Base-by-base conservation (phyloP, 148 eudicot species). In the Suaeda aralocaspica region DNA sequence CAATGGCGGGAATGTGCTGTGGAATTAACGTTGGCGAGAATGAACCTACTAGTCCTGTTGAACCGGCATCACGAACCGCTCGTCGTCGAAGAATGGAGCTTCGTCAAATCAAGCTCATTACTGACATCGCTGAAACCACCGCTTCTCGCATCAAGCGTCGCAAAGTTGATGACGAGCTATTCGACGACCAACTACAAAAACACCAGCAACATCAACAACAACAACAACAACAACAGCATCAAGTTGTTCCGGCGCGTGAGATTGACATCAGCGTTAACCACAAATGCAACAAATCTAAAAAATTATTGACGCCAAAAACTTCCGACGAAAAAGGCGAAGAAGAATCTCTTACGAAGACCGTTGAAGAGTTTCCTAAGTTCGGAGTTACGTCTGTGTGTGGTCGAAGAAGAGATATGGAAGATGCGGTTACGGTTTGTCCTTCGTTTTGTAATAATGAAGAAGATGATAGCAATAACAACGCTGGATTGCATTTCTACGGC, bases 361-460 rank as follows among this genome's bases (percentile, higher is more conserved):
- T 25, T 9, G 34, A 52, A 24, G 76, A 77, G 61, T 29, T 34
- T 30, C 82, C 85, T 0, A 89, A 83, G 77, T 89, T 81, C 44
- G 98, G 98, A 0, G 57, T 73, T 18, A 80, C 84, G 0, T 88
- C 96, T 1, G 85, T 93, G 41, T 82, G 92, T 52, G 98, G 98
- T 12, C 77, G 92, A 63, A 74, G 98, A 62, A 65, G 84, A 64
- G 98, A 93, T 34, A 93, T 93, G 98, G 98, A 93, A 74, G 98
- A 93, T 66, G 75, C 92, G 0, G 90, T 88, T 0, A 80, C 91
- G 21, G 72, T 92, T 29, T 77, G 73, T 19, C 96, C 96, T 19
- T 79, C 72, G 59, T 83, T 90, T 67, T 63, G 76, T 22, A 39
- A 57, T 12, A 22, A 6, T 6, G 57, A 53, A 1, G 53, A 30